phyloP scores from a whole-genome alignment of 1,284 basidiomycete genomes.

The Psilocybe mexicana region DNA sequence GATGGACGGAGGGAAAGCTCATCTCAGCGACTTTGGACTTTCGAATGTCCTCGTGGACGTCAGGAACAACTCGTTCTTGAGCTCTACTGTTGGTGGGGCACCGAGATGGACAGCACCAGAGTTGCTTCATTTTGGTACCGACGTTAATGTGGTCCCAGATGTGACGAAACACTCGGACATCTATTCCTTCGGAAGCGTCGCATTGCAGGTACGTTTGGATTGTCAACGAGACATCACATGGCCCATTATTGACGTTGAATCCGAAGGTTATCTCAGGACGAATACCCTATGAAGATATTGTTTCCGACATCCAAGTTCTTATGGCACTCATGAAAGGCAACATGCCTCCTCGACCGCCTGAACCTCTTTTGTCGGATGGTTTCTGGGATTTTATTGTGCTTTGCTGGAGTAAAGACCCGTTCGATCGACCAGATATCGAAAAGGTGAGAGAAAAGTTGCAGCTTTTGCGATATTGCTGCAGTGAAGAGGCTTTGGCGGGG shows the following conservation, averaged over 20 bases:
- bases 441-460: neutral
- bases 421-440: slow-evolving; percentile 1
- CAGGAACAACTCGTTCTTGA: slow-evolving; percentile 29
- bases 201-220: slow-evolving; percentile 23
- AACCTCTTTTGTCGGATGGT: neutral
- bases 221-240: neutral
- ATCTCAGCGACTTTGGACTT: slow-evolving; percentile 38
- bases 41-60: slow-evolving; percentile 36
- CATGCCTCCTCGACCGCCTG: neutral
- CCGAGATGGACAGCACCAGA: slow-evolving; percentile 34
- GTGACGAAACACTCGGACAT: slow-evolving; percentile 25
- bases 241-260: neutral
- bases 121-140: slow-evolving; percentile 19
- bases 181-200: slow-evolving; percentile 30
- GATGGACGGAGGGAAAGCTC: slow-evolving; percentile 28
- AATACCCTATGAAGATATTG: slow-evolving; percentile 13
- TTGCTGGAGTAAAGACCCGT: slow-evolving; percentile 5
- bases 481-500: neutral
- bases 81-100: slow-evolving; percentile 33
- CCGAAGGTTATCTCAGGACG: slow-evolving; percentile 10
- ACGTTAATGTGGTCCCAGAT: slow-evolving; percentile 7
- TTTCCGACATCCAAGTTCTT: slow-evolving; percentile 6
- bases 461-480: neutral
- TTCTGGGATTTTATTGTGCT: slow-evolving; percentile 6
- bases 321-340: slow-evolving; percentile 2